Percentiles rank a stretch among this genome's conserved stretches.
These are phyloP conservation scores for Conticribra guillardii DNA, from an alignment of 108 stramenopile species.

Conservation along the genomic window DNA sequence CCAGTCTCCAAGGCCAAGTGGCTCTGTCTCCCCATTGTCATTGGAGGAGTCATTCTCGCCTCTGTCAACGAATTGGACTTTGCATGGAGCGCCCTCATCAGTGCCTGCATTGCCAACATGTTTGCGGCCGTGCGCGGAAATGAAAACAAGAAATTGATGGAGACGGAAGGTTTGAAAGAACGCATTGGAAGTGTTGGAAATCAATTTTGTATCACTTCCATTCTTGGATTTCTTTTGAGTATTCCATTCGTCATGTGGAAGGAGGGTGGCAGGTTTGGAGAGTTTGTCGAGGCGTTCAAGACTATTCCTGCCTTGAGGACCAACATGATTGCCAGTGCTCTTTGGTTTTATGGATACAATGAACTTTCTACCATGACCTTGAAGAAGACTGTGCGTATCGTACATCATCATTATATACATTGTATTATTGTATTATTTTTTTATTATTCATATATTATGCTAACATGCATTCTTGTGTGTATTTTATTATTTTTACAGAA, in stretches of 20 bases:
- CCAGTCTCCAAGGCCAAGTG: conserved; percentile 66
- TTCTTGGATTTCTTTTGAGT: conserved; percentile 57
- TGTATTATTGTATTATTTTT: neutral
- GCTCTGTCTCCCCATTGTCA: conserved; percentile 65
- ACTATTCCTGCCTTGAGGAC: conserved; percentile 50
- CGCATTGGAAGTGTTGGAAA: conserved; percentile 63
- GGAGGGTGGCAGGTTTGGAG: conserved; percentile 43
- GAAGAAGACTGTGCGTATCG: conserved; percentile 55
- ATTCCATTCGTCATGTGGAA: conserved; percentile 51
- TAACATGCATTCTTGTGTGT: neutral
- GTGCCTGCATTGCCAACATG: conserved; percentile 59
- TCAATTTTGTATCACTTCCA: conserved; percentile 62
- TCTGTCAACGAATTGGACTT: conserved; percentile 66
- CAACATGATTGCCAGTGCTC: conserved; percentile 58
- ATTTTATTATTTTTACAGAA: conserved; percentile 7
- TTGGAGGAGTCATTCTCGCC: conserved; percentile 67
- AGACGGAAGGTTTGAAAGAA: conserved; percentile 65
- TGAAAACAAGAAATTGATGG: conserved; percentile 74
- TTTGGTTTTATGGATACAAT: conserved; percentile 75
- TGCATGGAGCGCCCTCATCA: conserved; percentile 54
- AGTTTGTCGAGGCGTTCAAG: conserved; percentile 53
- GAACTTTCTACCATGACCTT: conserved; percentile 70
- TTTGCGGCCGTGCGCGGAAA: conserved; percentile 67
- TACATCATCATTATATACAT: neutral
- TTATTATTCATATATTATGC: neutral